phyloP scores from a whole-genome alignment of 192 early-diverging fungal genomes.

The Powellomyces hirtus region DNA sequence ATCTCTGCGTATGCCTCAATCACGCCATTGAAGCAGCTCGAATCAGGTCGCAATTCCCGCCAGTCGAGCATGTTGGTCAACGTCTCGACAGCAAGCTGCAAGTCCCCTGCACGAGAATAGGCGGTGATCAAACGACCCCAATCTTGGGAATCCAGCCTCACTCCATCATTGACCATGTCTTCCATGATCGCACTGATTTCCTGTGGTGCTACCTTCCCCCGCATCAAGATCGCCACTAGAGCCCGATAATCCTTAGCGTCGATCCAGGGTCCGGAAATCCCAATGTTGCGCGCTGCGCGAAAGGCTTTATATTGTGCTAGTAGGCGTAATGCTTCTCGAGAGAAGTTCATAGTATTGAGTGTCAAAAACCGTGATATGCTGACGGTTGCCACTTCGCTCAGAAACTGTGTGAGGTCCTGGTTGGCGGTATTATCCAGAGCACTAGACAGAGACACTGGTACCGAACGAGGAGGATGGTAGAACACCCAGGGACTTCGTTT shows the following conservation, averaged over 20 bases:
- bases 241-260: not conserved
- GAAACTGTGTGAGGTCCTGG: too few species aligned
- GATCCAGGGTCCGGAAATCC: too few species aligned
- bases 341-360: too few species aligned
- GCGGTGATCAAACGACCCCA: conserved; percentile 17
- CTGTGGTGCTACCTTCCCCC: not conserved
- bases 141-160: not conserved
- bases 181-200: not conserved
- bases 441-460: too few species aligned
- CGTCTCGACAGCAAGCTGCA: not conserved
- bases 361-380: too few species aligned
- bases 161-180: not conserved
- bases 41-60: not conserved
- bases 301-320: too few species aligned
- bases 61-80: not conserved
- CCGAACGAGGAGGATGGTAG: too few species aligned
- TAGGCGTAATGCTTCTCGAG: too few species aligned
- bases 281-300: too few species aligned
- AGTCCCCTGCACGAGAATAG: not conserved
- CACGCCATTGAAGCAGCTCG: conserved; percentile 7
- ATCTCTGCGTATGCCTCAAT: conserved; percentile 2
- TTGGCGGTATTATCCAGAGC: too few species aligned
- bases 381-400: too few species aligned
- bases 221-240: not conserved
- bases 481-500: too few species aligned